Evolutionary conservation across 2,329 filamentous ascomycete species (phyloP), one percentile per base, ranked within the genome.

Genomic region (Pseudogymnoascus destructans): DNA sequence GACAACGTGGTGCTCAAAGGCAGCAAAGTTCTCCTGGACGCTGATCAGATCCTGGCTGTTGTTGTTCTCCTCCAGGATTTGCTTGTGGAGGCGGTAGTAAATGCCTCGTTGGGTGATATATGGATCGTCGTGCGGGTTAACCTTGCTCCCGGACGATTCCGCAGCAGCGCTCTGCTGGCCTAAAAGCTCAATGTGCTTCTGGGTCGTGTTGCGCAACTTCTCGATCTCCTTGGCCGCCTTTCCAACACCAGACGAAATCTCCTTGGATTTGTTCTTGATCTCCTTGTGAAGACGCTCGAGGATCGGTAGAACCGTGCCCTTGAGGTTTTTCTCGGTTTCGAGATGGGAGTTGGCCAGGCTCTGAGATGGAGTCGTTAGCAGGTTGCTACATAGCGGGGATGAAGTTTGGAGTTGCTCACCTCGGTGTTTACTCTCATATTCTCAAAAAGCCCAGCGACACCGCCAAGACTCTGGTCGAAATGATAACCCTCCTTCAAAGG

Each of bases 221-320:
- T 95, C 89, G 19, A 98, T 90, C 56, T 89, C 83, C 75, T 97
- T 98, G 64, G 87, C 83, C 13, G 85, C 81, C 76, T 95, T 95
- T 61, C 84, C 80, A 19, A 87, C 89, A 7, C 92, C 91, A 61
- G 83, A 79, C 42, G 81, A 79, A 55, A 98, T 79, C 73, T 96
- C 91, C 77, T 97, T 97, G 63, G 82, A 79, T 77, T 97, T 97
- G 75, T 87, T 84, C 79, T 97, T 98, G 77, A 98, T 93, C 71
- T 97, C 93, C 70, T 89, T 85, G 75, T 97, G 91, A 55, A 98
- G 78, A 57, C 90, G 86, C 66, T 95, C 89, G 68, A 98, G 85
- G 63, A 92, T 85, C 35, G 92, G 93, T 17, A 95, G 78, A 27
- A 97, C 87, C 11, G 85, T 84, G 60, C 84, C 85, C 73, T 92